phyloP scores from a whole-genome alignment of 352 stramenopile species.

The Phytopythium litorale region DNA sequence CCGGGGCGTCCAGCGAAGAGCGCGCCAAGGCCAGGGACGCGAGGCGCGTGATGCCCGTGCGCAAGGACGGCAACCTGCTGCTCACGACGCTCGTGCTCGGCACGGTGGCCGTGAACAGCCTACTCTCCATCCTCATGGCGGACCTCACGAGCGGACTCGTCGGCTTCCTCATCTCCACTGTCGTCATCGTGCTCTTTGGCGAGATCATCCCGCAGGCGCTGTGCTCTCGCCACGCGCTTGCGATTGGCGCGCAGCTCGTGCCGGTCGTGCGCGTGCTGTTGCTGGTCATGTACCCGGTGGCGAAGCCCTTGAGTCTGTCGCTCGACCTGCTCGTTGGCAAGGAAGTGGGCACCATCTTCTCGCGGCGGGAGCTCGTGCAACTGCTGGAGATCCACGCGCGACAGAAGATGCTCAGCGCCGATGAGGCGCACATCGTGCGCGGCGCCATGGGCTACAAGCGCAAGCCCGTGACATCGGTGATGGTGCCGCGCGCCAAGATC shows the following conservation, averaged over 20 bases:
- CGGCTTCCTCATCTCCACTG: slow-evolving; percentile 94
- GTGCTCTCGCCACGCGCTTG: slow-evolving; percentile 92
- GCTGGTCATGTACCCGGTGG: slow-evolving; percentile 87
- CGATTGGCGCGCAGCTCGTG: slow-evolving; percentile 59
- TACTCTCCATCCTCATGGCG: slow-evolving; percentile 97
- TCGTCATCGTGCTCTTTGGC: slow-evolving; percentile 94
- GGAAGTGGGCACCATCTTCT: slow-evolving; percentile 96
- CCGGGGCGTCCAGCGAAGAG: slow-evolving; percentile 56
- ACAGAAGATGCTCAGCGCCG: slow-evolving; percentile 86
- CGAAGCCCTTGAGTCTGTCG: slow-evolving; percentile 86
- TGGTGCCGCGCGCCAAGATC: slow-evolving; percentile 87
- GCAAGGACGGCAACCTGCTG: slow-evolving; percentile 94
- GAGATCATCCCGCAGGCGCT: slow-evolving; percentile 92
- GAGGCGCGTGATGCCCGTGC: slow-evolving; percentile 81
- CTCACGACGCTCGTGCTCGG: slow-evolving; percentile 97
- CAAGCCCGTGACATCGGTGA: slow-evolving; percentile 87
- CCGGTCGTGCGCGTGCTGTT: slow-evolving; percentile 94
- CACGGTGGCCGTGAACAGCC: slow-evolving; percentile 96
- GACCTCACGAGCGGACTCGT: slow-evolving; percentile 83
- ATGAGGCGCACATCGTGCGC: slow-evolving; percentile 96
- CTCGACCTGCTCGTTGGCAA: slow-evolving; percentile 92
- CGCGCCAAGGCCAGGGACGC: slow-evolving; percentile 46
- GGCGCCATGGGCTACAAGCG: slow-evolving; percentile 76
- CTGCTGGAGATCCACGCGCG: slow-evolving; percentile 97
- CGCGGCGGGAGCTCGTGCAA: slow-evolving; percentile 90